Base-by-base conservation (phyloP, 257 asterid genomes). In the Nicotiana otophora region DNA sequence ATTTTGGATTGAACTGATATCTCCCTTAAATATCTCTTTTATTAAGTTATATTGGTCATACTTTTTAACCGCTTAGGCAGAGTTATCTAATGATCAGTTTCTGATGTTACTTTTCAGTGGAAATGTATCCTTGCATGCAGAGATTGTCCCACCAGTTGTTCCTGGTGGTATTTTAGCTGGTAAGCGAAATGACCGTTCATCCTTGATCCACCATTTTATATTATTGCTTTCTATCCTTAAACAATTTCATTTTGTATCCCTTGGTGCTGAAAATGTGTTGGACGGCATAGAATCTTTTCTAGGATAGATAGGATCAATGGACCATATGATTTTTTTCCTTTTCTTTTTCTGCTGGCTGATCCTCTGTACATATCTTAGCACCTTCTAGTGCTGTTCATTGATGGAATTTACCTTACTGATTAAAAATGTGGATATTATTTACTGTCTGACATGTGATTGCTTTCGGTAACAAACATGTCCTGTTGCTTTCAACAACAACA, bases 81-180 rank as follows among this genome's bases (percentile, higher is more conserved):
- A 48, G 20, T 48, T 17, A 23, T 48, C 16, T 48, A 74, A 26
- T 74, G 62, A 51, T 74, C 62, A 46, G 63, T 64, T 67, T 83
- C 67, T 81, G 68, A 67, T 61, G 76, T 85, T 90, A 19, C 77
- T 67, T 82, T 80, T 78, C 94, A 96, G 99, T 86, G 99, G 99
- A 81, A 93, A 90, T 85, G 81, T 96, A 81, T 92, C 99, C 80
- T 88, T 92, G 86, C 87, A 72, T 80, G 90, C 93, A 58, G 88
- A 81, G 82, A 83, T 87, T 82, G 67, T 84, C 67, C 64, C 83
- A 34, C 81, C 92, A 46, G 89, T 89, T 90, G 93, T 96, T 85
- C 84, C 90, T 87, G 99, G 99, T 53, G 99, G 99, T 77, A 93
- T 96, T 86, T 98, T 96, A 82, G 98, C 99, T 87, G 99, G 99